Base-by-base conservation (phyloP, 2,329 filamentous ascomycete genomes). In the Trichoderma guizhouense region DNA sequence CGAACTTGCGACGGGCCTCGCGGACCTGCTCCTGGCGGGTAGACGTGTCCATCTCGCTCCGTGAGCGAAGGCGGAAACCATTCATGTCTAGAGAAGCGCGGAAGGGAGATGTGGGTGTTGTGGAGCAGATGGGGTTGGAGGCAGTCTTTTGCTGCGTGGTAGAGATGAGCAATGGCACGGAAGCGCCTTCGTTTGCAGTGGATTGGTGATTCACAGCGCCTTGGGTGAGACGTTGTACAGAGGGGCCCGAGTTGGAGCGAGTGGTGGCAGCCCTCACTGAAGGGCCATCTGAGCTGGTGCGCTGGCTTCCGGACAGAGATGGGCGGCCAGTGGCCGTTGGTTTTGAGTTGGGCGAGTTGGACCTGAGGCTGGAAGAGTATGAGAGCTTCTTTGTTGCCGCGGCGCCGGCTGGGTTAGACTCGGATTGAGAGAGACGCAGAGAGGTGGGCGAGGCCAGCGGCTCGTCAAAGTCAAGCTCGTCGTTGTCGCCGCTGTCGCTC, bases 1-100 rank as follows among this genome's bases (percentile, higher is more conserved):
- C 85, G 73, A 91, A 91, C 76, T 88, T 89, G 75, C 87, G 87
- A 68, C 89, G 88, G 5, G 88, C 89, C 76, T 87, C 86, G 58
- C 87, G 85, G 39, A 91, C 86, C 55, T 88, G 86, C 73, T 90
- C 88, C 65, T 85, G 82, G 32, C 87, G 86, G 1, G 83, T 83
- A 14, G 82, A 84, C 7, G 86, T 85, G 76, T 90, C 87, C 18
- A 90, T 81, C 74, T 91, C 89, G 53, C 88, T 89, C 73, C 87
- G 86, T 63, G 87, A 87, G 74, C 89, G 88, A 6, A 90, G 80
- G 65, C 89, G 88, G 74, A 90, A 90, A 28, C 84, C 84, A 72
- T 83, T 78, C 78, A 83, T 82, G 68, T 91, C 89, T 62, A 91
- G 83, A 0, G 89, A 91, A 71, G 82, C 84, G 67, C 89, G 88